Base-by-base conservation (phyloP, 768 basidiomycete species). In the Solioccasus polychromus region DNA sequence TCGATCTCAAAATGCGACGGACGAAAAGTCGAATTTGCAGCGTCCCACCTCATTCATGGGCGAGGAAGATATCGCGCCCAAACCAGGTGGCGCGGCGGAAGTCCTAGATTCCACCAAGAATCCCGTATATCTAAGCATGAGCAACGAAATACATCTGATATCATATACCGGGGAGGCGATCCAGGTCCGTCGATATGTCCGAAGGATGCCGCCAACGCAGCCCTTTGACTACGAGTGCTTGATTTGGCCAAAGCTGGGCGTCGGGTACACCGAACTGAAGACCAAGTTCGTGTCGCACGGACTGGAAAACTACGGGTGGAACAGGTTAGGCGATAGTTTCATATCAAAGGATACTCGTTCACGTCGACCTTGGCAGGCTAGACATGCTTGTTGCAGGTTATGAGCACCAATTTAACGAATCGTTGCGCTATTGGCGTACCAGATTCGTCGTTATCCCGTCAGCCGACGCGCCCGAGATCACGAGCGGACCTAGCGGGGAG, bases 401-500 rank as follows among this genome's bases (percentile, higher is more conserved):
- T 55, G 86, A 92, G 58, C 80, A 83, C 49, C 75, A 85, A 40
- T 83, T 88, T 61, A 81, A 80, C 57, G 88, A 92, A 48, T 84
- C 87, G 2, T 72, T 94, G 25, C 81, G 89, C 36, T 95, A 95
- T 57, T 96, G 95, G 91, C 78, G 94, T 11, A 97, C 93, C 0
- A 77, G 94, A 18, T 96, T 96, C 62, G 76, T 98, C 20, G 82
- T 99, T 17, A 88, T 99, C 23, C 95, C 95, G 0, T 85, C 91
- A 1, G 72, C 78, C 12, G 86, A 90, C 29, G 75, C 81, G 48
- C 91, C 78, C 4, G 68, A 73, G 26, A 61, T 74, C 2, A 75
- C 69, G 35, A 68, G 71, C 11, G 81, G 83, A 0, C 75, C 85
- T 0, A 75, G 76, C 2, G 87, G 85, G 1, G 92, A 95, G 61